These are phyloP conservation scores for Prillingera fragicola DNA, from an alignment of 1,284 basidiomycete species.

Conservation along the genomic window DNA sequence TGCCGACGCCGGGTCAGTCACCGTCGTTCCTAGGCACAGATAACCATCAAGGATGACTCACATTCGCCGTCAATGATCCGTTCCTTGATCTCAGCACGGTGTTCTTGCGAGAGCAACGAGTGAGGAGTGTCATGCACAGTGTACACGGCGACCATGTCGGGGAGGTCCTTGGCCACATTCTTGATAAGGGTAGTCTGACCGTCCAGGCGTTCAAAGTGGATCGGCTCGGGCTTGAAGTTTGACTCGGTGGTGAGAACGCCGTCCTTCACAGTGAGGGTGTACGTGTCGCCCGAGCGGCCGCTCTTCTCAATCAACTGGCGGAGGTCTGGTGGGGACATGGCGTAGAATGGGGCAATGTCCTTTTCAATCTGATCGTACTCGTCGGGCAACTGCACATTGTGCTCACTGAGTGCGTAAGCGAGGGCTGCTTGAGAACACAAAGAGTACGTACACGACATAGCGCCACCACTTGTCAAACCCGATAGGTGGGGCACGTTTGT, in stretches of 20 bases:
- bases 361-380: conserved; percentile 45
- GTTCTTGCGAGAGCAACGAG: conserved; percentile 50
- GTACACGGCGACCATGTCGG: conserved; percentile 38
- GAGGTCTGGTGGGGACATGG: conserved; percentile 55
- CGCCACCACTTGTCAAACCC: conserved; percentile 59
- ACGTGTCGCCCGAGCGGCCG: conserved; percentile 14
- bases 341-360: conserved; percentile 38
- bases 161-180: conserved; percentile 33
- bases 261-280: conserved; percentile 16
- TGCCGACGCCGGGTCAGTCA: conserved; percentile 10
- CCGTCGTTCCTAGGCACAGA: conserved; percentile 4
- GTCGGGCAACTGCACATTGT: conserved; percentile 51
- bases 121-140: conserved; percentile 50
- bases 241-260: conserved; percentile 10
- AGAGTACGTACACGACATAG: conserved; percentile 52
- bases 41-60: conserved; percentile 25
- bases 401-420: conserved; percentile 37
- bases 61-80: conserved; percentile 50
- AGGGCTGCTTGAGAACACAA: too few relatives aligned
- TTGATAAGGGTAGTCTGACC: conserved; percentile 39
- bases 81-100: conserved; percentile 48
- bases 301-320: conserved; percentile 54
- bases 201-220: conserved; percentile 29
- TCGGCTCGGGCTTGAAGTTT: conserved; percentile 23
- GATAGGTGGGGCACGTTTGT: conserved; percentile 49